phyloP scores from a whole-genome alignment of 495 filamentous ascomycete species.

The Penicillium malachiteum region DNA sequence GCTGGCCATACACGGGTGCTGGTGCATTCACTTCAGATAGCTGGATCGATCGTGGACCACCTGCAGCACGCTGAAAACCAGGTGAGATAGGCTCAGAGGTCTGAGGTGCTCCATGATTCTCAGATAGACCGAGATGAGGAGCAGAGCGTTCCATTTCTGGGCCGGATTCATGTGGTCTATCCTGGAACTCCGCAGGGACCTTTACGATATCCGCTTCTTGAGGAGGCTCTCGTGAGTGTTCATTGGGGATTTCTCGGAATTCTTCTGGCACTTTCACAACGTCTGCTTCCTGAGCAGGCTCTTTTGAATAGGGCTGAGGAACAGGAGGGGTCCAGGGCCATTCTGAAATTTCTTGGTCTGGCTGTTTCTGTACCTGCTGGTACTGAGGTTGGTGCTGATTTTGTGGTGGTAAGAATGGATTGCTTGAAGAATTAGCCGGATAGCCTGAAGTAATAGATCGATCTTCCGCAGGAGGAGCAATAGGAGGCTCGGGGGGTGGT shows the following conservation, averaged over 20 bases:
- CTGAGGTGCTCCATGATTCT: not conserved
- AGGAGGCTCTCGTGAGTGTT: not conserved
- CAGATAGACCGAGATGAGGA: not conserved
- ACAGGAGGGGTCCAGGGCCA: slow-evolving; percentile 6
- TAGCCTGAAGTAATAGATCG: slow-evolving; percentile 25
- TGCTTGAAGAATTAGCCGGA: slow-evolving; percentile 28
- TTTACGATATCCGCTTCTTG: slow-evolving; percentile 4
- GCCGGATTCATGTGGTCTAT: not conserved
- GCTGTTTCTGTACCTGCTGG: not conserved
- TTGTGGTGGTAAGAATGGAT: not conserved
- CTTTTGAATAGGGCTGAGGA: not conserved
- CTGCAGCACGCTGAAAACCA: slow-evolving; percentile 40
- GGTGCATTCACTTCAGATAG: slow-evolving; percentile 45
- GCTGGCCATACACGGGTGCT: slow-evolving; percentile 34
- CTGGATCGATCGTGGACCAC: slow-evolving; percentile 43
- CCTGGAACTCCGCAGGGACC: not conserved
- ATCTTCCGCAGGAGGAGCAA: slow-evolving; percentile 18
- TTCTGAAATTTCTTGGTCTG: slow-evolving; percentile 1
- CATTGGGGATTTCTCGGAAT: not conserved
- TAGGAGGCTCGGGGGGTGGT: slow-evolving; percentile 6
- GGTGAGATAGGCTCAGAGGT: slow-evolving; percentile 41
- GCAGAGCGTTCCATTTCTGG: slow-evolving; percentile 7
- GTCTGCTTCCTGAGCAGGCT: not conserved
- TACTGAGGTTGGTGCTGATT: slow-evolving; percentile 2
- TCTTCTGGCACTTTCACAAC: not conserved